Evolutionary conservation across 176 grass and related monocot genomes (phyloP), one percentile per base, ranked within the genome.

Genomic region (Musa troglodytarum): DNA sequence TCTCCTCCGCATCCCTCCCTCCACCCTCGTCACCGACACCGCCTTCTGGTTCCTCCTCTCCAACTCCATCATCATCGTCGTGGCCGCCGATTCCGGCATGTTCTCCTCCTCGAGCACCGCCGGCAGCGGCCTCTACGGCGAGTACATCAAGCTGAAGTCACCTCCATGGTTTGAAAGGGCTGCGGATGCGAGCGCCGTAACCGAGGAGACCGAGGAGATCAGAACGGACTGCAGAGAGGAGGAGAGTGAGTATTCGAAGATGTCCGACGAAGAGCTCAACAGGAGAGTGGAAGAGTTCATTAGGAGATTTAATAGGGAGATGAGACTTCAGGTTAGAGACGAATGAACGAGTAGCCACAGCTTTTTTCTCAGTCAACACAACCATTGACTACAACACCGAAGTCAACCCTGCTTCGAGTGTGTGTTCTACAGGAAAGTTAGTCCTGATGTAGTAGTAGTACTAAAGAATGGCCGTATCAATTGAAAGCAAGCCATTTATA

Each of bases 21-120:
- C 82, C 51, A 71, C 86, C 2, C 90, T 98, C 75, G 67, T 94
- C 86, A 62, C 82, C 19, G 95, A 98, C 86, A 98, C 95, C 86
- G 86, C 78, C 88, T 98, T 98, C 85, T 98, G 95, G 95, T 98
- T 98, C 84, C 88, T 98, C 84, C 91, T 94, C 84, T 98, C 86
- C 53, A 98, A 98, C 78, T 91, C 88, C 83, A 88, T 98, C 83
- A 91, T 98, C 83, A 54, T 98, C 78, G 76, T 98, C 72, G 88
- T 98, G 63, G 90, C 82, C 57, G 82, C 88, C 20, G 95, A 98
- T 81, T 91, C 88, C 50, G 95, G 90, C 67, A 70, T 85, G 54
- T 74, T 91, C 86, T 87, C 84, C 51, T 68, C 89, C 0, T 53
- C 78, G 0, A 1, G 15, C 6, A 6, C 16, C 68, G 8, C 43